These are phyloP conservation scores for Volvox reticuliferus DNA, from an alignment of 139 green algal genomes.

Conservation along the genomic window DNA sequence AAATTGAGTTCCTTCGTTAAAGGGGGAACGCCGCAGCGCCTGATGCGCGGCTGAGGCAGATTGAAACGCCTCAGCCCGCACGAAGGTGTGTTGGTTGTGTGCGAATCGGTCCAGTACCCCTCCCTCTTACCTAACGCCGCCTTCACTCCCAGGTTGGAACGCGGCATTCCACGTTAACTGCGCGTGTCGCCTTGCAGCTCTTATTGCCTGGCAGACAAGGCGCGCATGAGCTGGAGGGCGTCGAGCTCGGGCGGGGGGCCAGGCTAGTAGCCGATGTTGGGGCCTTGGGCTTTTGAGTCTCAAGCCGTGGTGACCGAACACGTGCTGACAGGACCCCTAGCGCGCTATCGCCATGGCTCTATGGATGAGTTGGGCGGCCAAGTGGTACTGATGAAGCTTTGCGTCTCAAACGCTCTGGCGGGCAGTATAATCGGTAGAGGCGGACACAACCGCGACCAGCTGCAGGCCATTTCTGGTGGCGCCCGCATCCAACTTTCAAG, in stretches of 20 bases:
- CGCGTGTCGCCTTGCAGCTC: not conserved
- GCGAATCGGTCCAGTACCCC: not conserved
- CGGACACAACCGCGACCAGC: conserved; percentile 71
- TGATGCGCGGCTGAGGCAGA: conserved; percentile 18
- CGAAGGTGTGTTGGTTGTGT: not conserved
- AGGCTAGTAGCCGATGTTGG: not conserved
- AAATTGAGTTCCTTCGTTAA: not conserved
- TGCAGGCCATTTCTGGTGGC: conserved; percentile 59
- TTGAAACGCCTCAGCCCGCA: not conserved
- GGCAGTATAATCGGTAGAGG: conserved; percentile 65
- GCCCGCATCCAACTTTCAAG: conserved; percentile 74
- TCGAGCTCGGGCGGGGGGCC: not conserved
- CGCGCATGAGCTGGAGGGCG: conserved; percentile 16
- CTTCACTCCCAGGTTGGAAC: not conserved
- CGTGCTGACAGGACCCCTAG: conserved; percentile 9
- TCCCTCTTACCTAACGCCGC: no score
- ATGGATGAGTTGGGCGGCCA: conserved; percentile 14
- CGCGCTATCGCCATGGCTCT: conserved; percentile 7
- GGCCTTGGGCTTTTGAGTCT: conserved; percentile 11
- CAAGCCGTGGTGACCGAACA: conserved; percentile 24
- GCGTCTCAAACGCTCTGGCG: conserved; percentile 61
- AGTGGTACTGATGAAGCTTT: conserved; percentile 50
- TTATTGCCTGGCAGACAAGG: not conserved
- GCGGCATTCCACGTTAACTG: not conserved
- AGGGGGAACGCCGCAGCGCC: not conserved